Evolutionary conservation across 2,329 filamentous ascomycete species (phyloP), one percentile per base, ranked within the genome.

Genomic region (Chrysoporthe deuterocubensis): DNA sequence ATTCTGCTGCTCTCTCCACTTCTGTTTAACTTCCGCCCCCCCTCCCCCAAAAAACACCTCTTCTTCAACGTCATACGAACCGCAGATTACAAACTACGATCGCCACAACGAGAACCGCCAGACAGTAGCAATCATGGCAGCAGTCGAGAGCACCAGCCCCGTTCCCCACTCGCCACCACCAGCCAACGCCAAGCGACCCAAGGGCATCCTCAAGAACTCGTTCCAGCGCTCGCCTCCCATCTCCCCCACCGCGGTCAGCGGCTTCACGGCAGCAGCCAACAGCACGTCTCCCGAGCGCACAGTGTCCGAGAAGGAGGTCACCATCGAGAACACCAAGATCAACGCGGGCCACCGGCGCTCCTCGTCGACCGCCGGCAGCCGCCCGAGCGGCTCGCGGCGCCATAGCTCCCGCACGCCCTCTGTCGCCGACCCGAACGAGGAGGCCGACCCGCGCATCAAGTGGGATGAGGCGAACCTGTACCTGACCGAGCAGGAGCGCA

Each of bases 401-500:
- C 90, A 90, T 0, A 79, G 79, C 69, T 81, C 79, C 68, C 80
- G 80, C 70, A 80, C 82, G 69, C 78, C 81, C 61, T 82, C 82
- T 66, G 79, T 83, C 70, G 80, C 82, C 63, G 78, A 75, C 68
- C 79, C 76, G 64, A 78, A 81, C 69, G 81, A 83, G 44, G 83
- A 86, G 54, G 78, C 83, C 21, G 86, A 88, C 62, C 91, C 92
- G 71, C 90, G 94, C 71, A 85, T 99, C 73, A 97, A 97, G 82
- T 99, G 96, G 96, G 96, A 99, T 79, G 96, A 99, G 83, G 96
- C 93, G 58, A 99, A 99, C 77, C 87, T 99, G 43, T 99, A 97
- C 81, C 87, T 99, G 64, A 96, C 96, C 8, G 96, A 99, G 82
- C 95, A 98, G 80, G 93, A 98, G 80, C 94, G 92, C 80, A 93